Conservation (phyloP, 495 filamentous ascomycete species). For the Penicillium angulare region DNA sequence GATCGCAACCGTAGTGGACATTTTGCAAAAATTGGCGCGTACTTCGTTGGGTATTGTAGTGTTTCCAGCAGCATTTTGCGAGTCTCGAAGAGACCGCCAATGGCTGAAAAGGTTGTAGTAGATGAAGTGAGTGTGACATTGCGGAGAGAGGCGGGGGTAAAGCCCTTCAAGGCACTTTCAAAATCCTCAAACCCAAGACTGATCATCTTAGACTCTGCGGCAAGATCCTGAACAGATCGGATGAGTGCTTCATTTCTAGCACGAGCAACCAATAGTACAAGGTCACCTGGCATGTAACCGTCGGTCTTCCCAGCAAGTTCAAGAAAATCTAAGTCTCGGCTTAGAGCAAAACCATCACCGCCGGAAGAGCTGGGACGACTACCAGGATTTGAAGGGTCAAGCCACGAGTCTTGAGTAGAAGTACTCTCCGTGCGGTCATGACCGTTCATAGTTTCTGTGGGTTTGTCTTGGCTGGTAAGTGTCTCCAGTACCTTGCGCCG, state of each 20-base stretch:
- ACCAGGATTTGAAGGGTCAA: conserved; percentile 59
- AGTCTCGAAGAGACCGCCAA: conserved; percentile 83
- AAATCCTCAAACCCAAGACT: conserved; percentile 72
- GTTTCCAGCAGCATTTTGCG: conserved; percentile 88
- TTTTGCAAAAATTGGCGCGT: conserved; percentile 94
- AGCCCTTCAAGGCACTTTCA: conserved; percentile 77
- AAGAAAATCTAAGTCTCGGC: conserved; percentile 80
- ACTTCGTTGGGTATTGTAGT: conserved; percentile 94
- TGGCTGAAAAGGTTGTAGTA: conserved; percentile 82
- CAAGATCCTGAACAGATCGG: conserved; percentile 52
- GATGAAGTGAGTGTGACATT: conserved; percentile 91
- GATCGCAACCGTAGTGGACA: conserved; percentile 92
- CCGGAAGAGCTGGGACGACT: conserved; percentile 49
- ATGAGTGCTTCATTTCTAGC: conserved; percentile 91
- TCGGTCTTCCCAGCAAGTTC: conserved; percentile 91
- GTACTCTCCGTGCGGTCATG: conserved; percentile 36
- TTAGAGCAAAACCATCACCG: conserved; percentile 63
- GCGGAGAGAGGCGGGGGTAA: conserved; percentile 89
- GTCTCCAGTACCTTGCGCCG: conserved; percentile 78
- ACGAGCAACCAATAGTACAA: conserved; percentile 79
- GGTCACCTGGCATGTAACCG: conserved; percentile 95
- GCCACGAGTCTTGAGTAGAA: conserved; percentile 62
- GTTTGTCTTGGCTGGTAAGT: conserved; percentile 44
- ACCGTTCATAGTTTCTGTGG: conserved; percentile 33
- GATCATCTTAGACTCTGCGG: conserved; percentile 44